phyloP scores from a whole-genome alignment of 768 basidiomycete species.

The Dioszegia crocea region DNA sequence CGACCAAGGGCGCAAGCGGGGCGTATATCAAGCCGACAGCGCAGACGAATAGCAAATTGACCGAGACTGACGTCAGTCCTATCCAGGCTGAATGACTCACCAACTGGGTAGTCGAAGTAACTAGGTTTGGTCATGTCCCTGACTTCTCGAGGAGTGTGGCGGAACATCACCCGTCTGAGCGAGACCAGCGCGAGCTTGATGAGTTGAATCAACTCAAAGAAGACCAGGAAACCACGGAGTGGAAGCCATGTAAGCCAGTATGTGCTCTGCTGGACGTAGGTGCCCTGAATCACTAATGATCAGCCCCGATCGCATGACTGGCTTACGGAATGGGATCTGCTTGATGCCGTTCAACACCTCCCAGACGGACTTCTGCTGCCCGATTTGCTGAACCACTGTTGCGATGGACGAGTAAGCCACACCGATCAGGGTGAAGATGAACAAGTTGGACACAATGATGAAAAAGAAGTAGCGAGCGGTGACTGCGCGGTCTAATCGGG shows the following conservation, averaged over 20 bases:
- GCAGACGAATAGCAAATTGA: conserved; percentile 69
- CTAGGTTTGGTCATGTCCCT: conserved; percentile 48
- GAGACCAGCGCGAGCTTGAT: conserved; percentile 66
- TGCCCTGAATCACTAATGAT: conserved; percentile 62
- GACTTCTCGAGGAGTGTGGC: conserved; percentile 50
- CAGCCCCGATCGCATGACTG: not conserved
- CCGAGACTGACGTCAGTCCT: conserved; percentile 48
- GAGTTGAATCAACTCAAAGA: conserved; percentile 95
- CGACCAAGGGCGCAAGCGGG: conserved; percentile 86
- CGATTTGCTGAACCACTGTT: conserved; percentile 55
- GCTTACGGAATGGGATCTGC: conserved; percentile 33
- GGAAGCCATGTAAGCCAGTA: conserved; percentile 95
- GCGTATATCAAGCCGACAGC: conserved; percentile 92
- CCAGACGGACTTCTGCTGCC: conserved; percentile 54
- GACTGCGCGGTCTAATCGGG: conserved; percentile 81
- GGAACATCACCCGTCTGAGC: conserved; percentile 45
- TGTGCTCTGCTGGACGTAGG: conserved; percentile 82
- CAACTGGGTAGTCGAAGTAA: conserved; percentile 34
- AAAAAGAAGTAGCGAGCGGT: conserved; percentile 90
- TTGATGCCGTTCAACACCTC: conserved; percentile 53
- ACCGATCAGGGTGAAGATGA: conserved; percentile 90
- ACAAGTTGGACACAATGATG: conserved; percentile 84
- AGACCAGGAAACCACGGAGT: conserved; percentile 84
- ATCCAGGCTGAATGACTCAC: not conserved
- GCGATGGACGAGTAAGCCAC: conserved; percentile 63